Conservation (phyloP, 345 rosid genomes). For the Raphanus raphanistrum region DNA sequence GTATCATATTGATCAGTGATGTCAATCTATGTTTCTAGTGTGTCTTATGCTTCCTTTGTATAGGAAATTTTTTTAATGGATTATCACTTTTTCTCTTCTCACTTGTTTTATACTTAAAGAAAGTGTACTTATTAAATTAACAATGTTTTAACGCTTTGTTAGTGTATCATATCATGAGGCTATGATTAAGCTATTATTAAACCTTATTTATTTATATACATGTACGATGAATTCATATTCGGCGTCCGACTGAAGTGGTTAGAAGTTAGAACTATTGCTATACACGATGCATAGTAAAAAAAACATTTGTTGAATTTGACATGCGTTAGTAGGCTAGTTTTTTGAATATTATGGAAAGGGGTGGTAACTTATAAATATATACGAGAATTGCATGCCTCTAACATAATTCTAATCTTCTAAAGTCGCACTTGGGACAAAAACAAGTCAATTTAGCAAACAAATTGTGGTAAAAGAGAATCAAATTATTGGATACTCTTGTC, state of each 20-base stretch:
- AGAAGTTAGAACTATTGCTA: background rate
- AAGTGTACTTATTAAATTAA: conserved; percentile 25
- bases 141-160: conserved; percentile 16
- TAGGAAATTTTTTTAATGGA: background rate
- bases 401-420: background rate
- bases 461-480: conserved; percentile 31
- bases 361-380: background rate
- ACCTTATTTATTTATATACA: background rate
- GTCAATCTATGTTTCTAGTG: background rate
- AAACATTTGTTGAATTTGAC: background rate
- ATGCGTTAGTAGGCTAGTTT: background rate
- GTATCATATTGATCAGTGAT: background rate
- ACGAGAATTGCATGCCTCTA: background rate
- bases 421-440: conserved; percentile 17
- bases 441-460: conserved; percentile 10
- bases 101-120: conserved; percentile 20
- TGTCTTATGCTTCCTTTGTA: background rate
- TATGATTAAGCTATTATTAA: conserved; percentile 32
- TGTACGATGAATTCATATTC: conserved; percentile 23
- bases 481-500: conserved; percentile 40
- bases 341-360: background rate
- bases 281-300: background rate
- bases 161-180: conserved; percentile 29
- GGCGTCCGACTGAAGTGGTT: background rate
- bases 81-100: conserved; percentile 12